phyloP scores from a whole-genome alignment of 1,284 basidiomycete species.

The Apiotrichum porosum region DNA sequence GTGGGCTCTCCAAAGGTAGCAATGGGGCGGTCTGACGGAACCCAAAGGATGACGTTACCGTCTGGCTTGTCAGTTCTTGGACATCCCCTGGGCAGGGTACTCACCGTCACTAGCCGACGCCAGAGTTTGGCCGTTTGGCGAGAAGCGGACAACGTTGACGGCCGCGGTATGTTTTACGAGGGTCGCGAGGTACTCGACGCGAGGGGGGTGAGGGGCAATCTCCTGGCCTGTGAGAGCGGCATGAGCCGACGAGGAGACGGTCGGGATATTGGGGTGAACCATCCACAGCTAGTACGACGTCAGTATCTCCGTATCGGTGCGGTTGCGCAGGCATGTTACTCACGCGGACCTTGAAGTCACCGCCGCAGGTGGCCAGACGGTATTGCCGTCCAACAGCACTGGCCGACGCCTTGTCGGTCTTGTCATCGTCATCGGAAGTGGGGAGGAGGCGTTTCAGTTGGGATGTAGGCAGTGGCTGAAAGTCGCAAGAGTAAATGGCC shows the following conservation, averaged over 20 bases:
- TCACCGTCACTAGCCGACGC: slow-evolving; percentile 92
- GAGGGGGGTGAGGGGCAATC: slow-evolving; percentile 62
- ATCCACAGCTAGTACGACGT: slow-evolving; percentile 69
- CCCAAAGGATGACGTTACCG: slow-evolving; percentile 96
- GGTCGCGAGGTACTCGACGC: slow-evolving; percentile 93
- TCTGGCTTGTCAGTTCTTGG: slow-evolving; percentile 54
- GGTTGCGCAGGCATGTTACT: slow-evolving; percentile 43
- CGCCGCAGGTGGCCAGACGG: slow-evolving; percentile 88
- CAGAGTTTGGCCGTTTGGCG: slow-evolving; percentile 87
- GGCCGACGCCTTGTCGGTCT: slow-evolving; percentile 15
- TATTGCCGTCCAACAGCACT: slow-evolving; percentile 57
- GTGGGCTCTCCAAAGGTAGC: slow-evolving; percentile 72
- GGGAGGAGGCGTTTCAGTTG: slow-evolving; percentile 51
- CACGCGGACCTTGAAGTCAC: slow-evolving; percentile 94
- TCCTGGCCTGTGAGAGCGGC: slow-evolving; percentile 56
- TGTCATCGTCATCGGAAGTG: slow-evolving; percentile 28
- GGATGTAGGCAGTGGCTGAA: slow-evolving; percentile 62
- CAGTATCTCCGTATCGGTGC: neutral
- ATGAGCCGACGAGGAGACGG: slow-evolving; percentile 51
- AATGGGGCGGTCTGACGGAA: slow-evolving; percentile 69
- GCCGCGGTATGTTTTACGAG: slow-evolving; percentile 87
- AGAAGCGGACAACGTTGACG: slow-evolving; percentile 95
- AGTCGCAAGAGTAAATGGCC: slow-evolving; percentile 90
- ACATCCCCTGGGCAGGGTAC: slow-evolving; percentile 41
- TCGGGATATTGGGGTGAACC: slow-evolving; percentile 82